phyloP scores from a whole-genome alignment of 169 alveolate species.

The Toxoplasma gondii region DNA sequence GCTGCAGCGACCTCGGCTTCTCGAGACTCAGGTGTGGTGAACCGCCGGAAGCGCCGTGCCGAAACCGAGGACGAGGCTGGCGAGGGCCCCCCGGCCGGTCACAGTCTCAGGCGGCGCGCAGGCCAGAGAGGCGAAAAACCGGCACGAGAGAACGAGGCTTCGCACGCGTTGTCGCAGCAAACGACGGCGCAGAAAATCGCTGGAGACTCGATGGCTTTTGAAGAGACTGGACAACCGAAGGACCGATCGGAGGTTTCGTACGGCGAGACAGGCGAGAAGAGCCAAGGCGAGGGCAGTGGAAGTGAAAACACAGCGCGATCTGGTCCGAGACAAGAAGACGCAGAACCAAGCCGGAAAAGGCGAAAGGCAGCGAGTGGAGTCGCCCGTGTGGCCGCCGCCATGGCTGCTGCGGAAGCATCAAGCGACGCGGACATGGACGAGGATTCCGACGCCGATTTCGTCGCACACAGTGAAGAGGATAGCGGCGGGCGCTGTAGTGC shows the following conservation, averaged over 20 bases:
- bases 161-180: conserved; percentile 12
- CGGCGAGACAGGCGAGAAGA: too few species aligned
- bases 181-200: background rate
- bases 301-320: background rate
- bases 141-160: background rate
- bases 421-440: conserved; percentile 22
- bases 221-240: background rate
- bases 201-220: background rate
- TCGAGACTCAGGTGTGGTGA: background rate
- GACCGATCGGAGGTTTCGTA: too few species aligned
- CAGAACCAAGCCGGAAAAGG: background rate
- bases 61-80: background rate
- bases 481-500: background rate
- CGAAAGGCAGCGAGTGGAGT: conserved; percentile 46
- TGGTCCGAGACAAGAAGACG: background rate
- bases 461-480: background rate
- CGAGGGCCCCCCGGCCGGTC: too few species aligned
- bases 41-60: background rate
- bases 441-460: conserved; percentile 1
- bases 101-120: background rate
- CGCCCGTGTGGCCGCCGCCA: conserved; percentile 43
- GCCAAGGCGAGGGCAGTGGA: background rate
- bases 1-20: background rate
- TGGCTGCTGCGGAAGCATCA: background rate
- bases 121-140: background rate